These are phyloP conservation scores for Penicillium malachiteum DNA, from an alignment of 495 filamentous ascomycete genomes.

Conservation along the genomic window DNA sequence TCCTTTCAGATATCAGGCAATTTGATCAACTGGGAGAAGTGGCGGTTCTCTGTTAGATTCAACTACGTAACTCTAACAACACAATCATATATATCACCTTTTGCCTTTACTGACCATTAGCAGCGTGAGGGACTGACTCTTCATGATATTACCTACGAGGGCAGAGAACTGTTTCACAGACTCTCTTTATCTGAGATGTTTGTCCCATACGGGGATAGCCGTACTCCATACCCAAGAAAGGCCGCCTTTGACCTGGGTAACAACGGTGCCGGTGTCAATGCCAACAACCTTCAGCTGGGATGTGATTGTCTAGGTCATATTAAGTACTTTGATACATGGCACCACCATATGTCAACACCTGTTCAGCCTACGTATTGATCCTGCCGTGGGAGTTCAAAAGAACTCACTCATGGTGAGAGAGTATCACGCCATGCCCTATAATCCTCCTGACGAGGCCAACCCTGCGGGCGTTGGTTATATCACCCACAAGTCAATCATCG, in stretches of 20 bases:
- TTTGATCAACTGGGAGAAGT: too few species aligned
- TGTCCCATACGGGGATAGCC: conserved; percentile 63
- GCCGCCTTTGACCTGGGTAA: conserved; percentile 72
- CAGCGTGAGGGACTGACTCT: conserved; percentile 63
- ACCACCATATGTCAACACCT: conserved; percentile 16
- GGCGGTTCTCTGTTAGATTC: too few species aligned
- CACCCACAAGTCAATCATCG: conserved; percentile 52
- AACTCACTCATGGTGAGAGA: too few species aligned
- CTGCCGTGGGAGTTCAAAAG: too few species aligned
- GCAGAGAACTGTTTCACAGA: conserved; percentile 65
- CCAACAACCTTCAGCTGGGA: conserved; percentile 60
- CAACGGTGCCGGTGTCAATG: conserved; percentile 60
- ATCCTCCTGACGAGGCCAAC: conserved; percentile 49
- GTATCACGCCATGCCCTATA: background rate
- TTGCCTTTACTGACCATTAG: too few species aligned
- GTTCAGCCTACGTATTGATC: too few species aligned
- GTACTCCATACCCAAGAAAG: conserved; percentile 63
- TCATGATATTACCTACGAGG: conserved; percentile 67
- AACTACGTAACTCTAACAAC: too few species aligned
- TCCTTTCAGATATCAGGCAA: too few species aligned
- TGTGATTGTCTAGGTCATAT: conserved; percentile 68
- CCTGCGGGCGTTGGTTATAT: conserved; percentile 76
- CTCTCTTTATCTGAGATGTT: conserved; percentile 73
- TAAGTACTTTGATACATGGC: conserved; percentile 59
- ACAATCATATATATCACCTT: too few species aligned